phyloP scores from a whole-genome alignment of 805 yeast species.

The Wickerhamiella sergipiensis region DNA sequence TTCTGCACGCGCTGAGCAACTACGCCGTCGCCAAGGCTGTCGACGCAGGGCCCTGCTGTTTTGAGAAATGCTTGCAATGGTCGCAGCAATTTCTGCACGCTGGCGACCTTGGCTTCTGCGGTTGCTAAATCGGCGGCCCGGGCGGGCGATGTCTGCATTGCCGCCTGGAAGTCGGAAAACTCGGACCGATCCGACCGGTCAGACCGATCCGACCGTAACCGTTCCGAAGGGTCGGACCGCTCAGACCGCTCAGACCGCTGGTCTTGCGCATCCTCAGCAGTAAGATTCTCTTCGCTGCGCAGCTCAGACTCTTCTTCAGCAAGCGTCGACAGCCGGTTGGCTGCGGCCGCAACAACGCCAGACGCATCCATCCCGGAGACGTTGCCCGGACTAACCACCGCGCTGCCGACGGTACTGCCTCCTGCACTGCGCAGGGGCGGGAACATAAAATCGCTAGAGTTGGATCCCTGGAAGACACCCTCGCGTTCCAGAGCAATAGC shows the following conservation, averaged over 20 bases:
- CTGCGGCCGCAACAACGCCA: not conserved
- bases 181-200: not conserved
- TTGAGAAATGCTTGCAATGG: not conserved
- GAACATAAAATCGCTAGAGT: not conserved
- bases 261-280: not conserved
- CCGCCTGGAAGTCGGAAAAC: not conserved
- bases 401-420: not conserved
- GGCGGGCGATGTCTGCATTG: not conserved
- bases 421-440: not conserved
- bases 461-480: not conserved
- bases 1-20: not conserved
- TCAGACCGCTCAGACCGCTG: not conserved
- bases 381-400: not conserved
- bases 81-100: not conserved
- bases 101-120: not conserved
- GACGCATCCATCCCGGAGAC: not conserved
- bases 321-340: constrained; percentile 1
- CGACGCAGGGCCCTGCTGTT: not conserved
- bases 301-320: constrained; percentile 1
- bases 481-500: not conserved
- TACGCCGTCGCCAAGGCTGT: not conserved
- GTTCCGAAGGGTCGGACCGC: not conserved
- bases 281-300: not conserved
- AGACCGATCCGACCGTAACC: not conserved
- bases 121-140: not conserved